A percentile compares a stretch with the other conserved stretches of the same genome.
phyloP scores from a whole-genome alignment of 306 rosid species.

The Luffa acutangula region DNA sequence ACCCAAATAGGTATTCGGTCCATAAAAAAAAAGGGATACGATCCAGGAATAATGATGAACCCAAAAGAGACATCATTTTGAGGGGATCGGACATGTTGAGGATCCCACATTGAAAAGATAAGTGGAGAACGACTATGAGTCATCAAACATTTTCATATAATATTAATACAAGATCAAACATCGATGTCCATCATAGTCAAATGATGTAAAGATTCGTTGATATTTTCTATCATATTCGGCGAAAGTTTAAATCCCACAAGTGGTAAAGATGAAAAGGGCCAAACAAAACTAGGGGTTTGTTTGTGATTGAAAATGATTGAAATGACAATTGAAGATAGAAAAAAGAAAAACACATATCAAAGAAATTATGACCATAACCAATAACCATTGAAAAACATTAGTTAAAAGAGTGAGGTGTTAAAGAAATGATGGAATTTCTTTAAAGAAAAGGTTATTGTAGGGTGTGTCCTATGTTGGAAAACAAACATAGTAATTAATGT shows the following conservation, averaged over 20 bases:
- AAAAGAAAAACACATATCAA: background rate
- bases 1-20: too few species aligned
- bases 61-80: too few species aligned
- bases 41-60: too few species aligned
- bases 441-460: background rate
- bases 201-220: background rate
- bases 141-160: background rate
- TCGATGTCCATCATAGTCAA: background rate
- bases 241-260: background rate
- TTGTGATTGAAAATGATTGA: slow-evolving; percentile 3
- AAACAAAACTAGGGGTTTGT: background rate
- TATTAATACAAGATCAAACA: background rate
- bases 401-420: background rate
- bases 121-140: background rate
- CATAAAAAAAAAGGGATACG: too few species aligned
- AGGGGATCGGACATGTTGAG: too few species aligned
- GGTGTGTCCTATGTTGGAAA: background rate
- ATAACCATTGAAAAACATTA: background rate
- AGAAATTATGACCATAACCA: background rate
- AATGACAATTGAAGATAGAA: background rate
- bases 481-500: background rate
- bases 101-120: too few species aligned
- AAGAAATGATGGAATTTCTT: background rate
- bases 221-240: background rate
- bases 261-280: background rate